Percentiles rank a stretch among this genome's conserved stretches.
Conservation (phyloP, 108 stramenopile species). For the Cyclotella baltica region DNA sequence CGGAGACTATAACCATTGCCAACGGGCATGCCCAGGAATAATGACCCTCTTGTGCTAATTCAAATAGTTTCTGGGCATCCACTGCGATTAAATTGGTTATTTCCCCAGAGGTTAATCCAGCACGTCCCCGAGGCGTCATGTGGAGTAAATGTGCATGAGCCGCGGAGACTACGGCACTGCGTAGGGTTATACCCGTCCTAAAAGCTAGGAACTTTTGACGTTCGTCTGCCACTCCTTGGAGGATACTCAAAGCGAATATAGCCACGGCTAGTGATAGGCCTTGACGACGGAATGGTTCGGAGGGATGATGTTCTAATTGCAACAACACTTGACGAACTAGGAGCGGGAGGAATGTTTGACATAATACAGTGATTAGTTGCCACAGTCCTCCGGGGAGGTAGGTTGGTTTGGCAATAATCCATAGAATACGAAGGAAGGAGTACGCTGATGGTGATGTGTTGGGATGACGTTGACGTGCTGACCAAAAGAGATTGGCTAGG, state of each 20-base stretch:
- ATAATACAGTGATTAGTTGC: conserved; percentile 38
- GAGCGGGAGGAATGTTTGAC: conserved; percentile 37
- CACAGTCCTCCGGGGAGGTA: conserved; percentile 37
- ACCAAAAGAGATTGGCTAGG: conserved; percentile 26
- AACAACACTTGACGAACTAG: conserved; percentile 36
- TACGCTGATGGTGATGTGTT: conserved; percentile 7
- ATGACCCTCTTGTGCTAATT: conserved; percentile 84
- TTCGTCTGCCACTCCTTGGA: conserved; percentile 71
- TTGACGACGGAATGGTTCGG: conserved; percentile 6
- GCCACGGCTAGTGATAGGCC: conserved; percentile 58
- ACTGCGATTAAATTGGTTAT: conserved; percentile 80
- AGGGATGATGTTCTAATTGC: conserved; percentile 24
- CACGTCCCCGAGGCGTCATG: conserved; percentile 62
- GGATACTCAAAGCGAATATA: conserved; percentile 51
- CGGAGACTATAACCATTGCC: conserved; percentile 69
- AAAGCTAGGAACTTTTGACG: conserved; percentile 75
- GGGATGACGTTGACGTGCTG: neutral
- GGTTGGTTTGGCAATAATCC: conserved; percentile 52
- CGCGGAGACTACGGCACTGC: conserved; percentile 64
- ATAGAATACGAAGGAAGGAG: conserved; percentile 51
- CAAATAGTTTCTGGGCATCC: conserved; percentile 87
- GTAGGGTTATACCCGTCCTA: conserved; percentile 65
- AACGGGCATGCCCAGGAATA: conserved; percentile 84
- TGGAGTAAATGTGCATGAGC: conserved; percentile 64
- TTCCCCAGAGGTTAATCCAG: conserved; percentile 71